Conservation (phyloP, 495 filamentous ascomycete genomes). For the Aspergillus taichungensis region DNA sequence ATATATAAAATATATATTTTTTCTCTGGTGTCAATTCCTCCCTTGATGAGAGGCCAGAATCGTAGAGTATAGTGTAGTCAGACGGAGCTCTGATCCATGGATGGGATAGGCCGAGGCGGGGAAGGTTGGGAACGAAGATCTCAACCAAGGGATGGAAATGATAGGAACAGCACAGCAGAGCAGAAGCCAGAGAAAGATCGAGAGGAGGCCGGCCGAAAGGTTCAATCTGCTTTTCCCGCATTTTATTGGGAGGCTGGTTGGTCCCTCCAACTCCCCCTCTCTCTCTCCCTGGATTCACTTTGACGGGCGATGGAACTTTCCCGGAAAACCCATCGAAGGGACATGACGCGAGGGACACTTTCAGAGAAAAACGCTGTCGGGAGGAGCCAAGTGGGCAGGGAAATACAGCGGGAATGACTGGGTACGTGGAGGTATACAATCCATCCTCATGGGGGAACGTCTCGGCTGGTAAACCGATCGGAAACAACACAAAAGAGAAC, state of each 20-base stretch:
- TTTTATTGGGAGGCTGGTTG: slow-evolving; percentile 16
- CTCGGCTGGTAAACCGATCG: too few relatives aligned
- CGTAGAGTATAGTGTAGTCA: slow-evolving; percentile 2
- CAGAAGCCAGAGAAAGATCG: slow-evolving; percentile 1
- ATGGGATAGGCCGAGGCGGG: slow-evolving; percentile 7
- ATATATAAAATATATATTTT: too few relatives aligned
- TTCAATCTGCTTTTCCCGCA: slow-evolving; percentile 9
- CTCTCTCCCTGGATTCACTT: too few relatives aligned
- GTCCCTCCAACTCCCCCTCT: not conserved
- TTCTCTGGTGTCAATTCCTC: not conserved
- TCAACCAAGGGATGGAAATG: slow-evolving; percentile 2
- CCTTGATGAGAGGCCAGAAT: not conserved
- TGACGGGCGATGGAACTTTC: not conserved
- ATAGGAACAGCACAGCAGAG: slow-evolving; percentile 1
- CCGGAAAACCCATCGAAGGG: too few relatives aligned
- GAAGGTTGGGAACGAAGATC: slow-evolving; percentile 5
- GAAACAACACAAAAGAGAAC: not conserved
- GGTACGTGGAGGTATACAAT: not conserved
- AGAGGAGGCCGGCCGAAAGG: slow-evolving; percentile 2
- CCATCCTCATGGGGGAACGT: slow-evolving; percentile 4
- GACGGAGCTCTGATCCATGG: slow-evolving; percentile 9
- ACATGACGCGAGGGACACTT: not conserved
- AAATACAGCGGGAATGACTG: not conserved
- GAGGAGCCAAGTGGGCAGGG: too few relatives aligned
- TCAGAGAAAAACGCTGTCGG: not conserved